Conservation (phyloP, 345 rosid genomes). For the Hibiscus syriacus region DNA sequence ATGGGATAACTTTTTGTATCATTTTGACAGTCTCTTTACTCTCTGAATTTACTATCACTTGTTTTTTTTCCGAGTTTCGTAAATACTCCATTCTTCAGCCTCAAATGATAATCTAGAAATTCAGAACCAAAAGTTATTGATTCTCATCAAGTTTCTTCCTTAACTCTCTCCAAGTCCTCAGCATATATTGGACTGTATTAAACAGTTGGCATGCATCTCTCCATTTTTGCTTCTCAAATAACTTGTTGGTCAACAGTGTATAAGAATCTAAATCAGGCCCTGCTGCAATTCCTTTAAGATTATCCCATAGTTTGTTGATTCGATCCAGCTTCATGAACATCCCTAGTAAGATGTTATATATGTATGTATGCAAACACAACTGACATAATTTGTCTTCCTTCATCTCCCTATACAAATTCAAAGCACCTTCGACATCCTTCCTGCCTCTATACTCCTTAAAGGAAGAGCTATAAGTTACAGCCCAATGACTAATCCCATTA, state of each 20-base stretch:
- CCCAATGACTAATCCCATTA: conserved; percentile 47
- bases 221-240: conserved; percentile 66
- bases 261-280: conserved; percentile 88
- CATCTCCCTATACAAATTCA: conserved; percentile 69
- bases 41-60: too few species aligned
- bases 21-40: too few species aligned
- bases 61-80: too few species aligned
- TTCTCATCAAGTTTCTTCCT: conserved; percentile 81
- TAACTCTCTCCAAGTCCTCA: conserved; percentile 88
- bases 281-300: conserved; percentile 39
- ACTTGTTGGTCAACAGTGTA: conserved; percentile 57
- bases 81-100: too few species aligned
- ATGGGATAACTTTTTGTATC: too few species aligned
- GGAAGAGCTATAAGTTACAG: conserved; percentile 71
- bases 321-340: conserved; percentile 51
- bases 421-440: conserved; percentile 51
- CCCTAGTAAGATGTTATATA: conserved; percentile 53
- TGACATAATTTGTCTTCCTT: conserved; percentile 37
- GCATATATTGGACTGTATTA: conserved; percentile 79
- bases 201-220: conserved; percentile 62
- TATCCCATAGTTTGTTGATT: conserved; percentile 68
- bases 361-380: conserved; percentile 48
- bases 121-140: conserved; percentile 64
- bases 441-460: conserved; percentile 82
- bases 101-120: conserved; percentile 56